Conservation (phyloP, 768 basidiomycete species). For the Phanerochaete sordida region DNA sequence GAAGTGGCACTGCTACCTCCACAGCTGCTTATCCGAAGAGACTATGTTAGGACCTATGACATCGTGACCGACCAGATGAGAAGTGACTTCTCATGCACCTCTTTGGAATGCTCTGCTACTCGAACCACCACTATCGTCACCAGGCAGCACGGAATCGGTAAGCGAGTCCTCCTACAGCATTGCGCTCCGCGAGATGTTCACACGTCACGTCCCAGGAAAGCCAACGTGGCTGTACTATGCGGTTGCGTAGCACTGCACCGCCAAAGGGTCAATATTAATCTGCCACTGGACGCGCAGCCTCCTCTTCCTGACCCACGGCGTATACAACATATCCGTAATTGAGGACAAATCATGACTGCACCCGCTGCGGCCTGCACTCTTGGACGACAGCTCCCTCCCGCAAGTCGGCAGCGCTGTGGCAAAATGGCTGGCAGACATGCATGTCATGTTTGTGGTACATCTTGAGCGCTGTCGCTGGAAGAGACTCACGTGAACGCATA, state of each 20-base stretch:
- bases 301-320: background rate
- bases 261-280: background rate
- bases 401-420: background rate
- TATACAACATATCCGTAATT: background rate
- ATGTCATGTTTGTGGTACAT: background rate
- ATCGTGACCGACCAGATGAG: background rate
- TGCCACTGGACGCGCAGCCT: background rate
- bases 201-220: background rate
- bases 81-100: background rate
- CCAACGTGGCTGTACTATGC: background rate
- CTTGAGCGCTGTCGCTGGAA: background rate
- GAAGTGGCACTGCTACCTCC: background rate
- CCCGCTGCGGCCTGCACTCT: background rate
- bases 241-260: background rate
- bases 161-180: background rate
- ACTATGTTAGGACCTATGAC: background rate
- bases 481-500: background rate
- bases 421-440: background rate
- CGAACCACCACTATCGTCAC: background rate
- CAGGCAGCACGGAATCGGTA: background rate
- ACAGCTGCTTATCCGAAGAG: background rate
- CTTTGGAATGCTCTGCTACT: background rate
- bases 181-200: background rate
- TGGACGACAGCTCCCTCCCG: background rate
- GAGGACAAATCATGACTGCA: background rate